These are phyloP conservation scores for Pascua sp. DNA, from an alignment of 1,284 basidiomycete genomes.

Conservation along the genomic window DNA sequence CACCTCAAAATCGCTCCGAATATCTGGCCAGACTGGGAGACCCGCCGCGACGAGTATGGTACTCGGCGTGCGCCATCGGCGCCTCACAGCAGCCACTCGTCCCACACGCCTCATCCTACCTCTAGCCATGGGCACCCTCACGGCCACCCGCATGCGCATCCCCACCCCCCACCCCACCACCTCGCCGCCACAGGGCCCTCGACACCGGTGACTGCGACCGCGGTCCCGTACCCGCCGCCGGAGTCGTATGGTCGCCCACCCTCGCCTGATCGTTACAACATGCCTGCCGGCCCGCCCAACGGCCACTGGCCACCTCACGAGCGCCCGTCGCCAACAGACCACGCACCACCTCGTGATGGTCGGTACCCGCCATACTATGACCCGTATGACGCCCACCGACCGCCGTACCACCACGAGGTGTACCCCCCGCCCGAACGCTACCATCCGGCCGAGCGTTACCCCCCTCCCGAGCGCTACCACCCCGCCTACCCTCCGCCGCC, in stretches of 20 bases:
- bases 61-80: conserved; percentile 13
- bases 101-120: conserved; percentile 5
- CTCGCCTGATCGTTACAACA: conserved; percentile 7
- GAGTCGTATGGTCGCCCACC: conserved; percentile 13
- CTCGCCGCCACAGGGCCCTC: conserved; percentile 7
- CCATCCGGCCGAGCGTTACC: conserved; percentile 6
- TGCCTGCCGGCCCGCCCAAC: conserved; percentile 1
- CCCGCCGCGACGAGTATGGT: conserved; percentile 31
- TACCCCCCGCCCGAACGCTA: conserved; percentile 11
- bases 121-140: conserved; percentile 7
- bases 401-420: conserved; percentile 14
- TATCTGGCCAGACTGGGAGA: conserved; percentile 48
- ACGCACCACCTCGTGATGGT: conserved; percentile 3
- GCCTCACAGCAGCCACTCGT: conserved; percentile 5
- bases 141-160: conserved; percentile 2
- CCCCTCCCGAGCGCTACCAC: conserved; percentile 10
- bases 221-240: conserved; percentile 11
- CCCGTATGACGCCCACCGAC: conserved; percentile 16
- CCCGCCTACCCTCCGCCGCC: conserved; percentile 12
- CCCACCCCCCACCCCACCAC: conserved; percentile 17
- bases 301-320: background rate
- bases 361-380: conserved; percentile 14
- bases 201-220: conserved; percentile 19
- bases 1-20: conserved; percentile 37
- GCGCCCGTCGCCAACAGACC: background rate